phyloP scores from a whole-genome alignment of 768 basidiomycete species.

The Mycena vitilis region DNA sequence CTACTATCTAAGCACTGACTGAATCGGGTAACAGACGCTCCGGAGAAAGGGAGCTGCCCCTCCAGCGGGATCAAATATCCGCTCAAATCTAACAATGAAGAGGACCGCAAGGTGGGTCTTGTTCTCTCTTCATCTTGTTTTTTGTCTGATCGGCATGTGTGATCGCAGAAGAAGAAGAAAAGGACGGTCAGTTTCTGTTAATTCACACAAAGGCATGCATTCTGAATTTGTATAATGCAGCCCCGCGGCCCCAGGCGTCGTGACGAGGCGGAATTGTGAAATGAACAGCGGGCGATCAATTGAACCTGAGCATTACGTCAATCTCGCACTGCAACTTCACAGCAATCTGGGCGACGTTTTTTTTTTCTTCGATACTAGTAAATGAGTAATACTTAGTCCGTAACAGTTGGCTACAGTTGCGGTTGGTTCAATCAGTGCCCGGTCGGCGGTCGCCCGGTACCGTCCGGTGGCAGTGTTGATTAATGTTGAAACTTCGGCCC shows the following conservation, averaged over 20 bases:
- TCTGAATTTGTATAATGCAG: neutral
- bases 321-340: neutral
- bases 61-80: constrained; percentile 60
- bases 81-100: constrained; percentile 49
- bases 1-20: too few relatives aligned
- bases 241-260: neutral
- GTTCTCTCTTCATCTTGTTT: too few relatives aligned
- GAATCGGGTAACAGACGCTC: constrained; percentile 49
- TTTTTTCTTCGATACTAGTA: too few relatives aligned
- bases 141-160: neutral
- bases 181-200: neutral
- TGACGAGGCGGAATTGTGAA: neutral
- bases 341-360: too few relatives aligned
- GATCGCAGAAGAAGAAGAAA: neutral
- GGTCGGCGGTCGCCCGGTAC: too few relatives aligned
- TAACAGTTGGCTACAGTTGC: too few relatives aligned
- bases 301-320: neutral
- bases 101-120: constrained; percentile 9
- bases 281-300: neutral
- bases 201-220: neutral
- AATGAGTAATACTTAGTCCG: too few relatives aligned
- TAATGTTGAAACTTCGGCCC: too few relatives aligned
- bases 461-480: too few relatives aligned
- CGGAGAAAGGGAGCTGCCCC: constrained; percentile 52
- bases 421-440: too few relatives aligned